phyloP scores from a whole-genome alignment of 1,139 yeast genomes.

The Chernovozyma aurita region DNA sequence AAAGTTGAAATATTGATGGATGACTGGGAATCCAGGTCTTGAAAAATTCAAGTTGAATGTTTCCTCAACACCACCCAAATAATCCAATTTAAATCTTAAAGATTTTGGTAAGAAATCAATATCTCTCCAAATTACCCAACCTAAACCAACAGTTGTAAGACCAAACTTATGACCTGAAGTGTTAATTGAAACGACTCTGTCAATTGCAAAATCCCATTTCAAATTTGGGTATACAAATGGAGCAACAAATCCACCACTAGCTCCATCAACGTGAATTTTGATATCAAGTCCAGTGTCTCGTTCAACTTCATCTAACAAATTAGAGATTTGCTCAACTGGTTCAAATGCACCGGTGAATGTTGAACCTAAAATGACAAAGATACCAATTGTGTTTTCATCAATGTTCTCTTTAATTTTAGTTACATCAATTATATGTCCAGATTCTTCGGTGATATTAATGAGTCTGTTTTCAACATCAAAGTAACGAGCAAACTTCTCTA shows the following conservation, averaged over 20 bases:
- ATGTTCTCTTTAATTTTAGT: conserved; percentile 54
- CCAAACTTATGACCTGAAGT: conserved; percentile 97
- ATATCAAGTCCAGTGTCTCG: conserved; percentile 61
- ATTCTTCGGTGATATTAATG: conserved; percentile 56
- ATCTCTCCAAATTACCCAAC: conserved; percentile 87
- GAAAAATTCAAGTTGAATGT: conserved; percentile 85
- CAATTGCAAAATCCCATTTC: conserved; percentile 77
- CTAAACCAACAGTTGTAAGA: conserved; percentile 82
- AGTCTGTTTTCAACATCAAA: conserved; percentile 86
- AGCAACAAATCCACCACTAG: conserved; percentile 85
- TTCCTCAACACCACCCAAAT: conserved; percentile 86
- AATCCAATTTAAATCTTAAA: conserved; percentile 72
- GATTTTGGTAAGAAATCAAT: conserved; percentile 59
- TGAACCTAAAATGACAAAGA: conserved; percentile 83
- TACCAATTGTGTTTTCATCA: conserved; percentile 92
- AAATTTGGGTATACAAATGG: conserved; percentile 75
- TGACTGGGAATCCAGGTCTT: conserved; percentile 87
- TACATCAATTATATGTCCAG: conserved; percentile 64
- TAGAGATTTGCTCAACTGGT: conserved; percentile 57
- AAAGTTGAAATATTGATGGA: conserved; percentile 83
- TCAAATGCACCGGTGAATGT: conserved; percentile 94
- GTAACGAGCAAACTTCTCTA: conserved; percentile 90
- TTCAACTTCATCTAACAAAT: conserved; percentile 64
- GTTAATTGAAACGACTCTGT: conserved; percentile 78
- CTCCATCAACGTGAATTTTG: conserved; percentile 92